A percentile compares a stretch with the other conserved stretches of the same genome.
phyloP scores from a whole-genome alignment of 2,329 filamentous ascomycete species.

The Rutstroemia sydowiana region DNA sequence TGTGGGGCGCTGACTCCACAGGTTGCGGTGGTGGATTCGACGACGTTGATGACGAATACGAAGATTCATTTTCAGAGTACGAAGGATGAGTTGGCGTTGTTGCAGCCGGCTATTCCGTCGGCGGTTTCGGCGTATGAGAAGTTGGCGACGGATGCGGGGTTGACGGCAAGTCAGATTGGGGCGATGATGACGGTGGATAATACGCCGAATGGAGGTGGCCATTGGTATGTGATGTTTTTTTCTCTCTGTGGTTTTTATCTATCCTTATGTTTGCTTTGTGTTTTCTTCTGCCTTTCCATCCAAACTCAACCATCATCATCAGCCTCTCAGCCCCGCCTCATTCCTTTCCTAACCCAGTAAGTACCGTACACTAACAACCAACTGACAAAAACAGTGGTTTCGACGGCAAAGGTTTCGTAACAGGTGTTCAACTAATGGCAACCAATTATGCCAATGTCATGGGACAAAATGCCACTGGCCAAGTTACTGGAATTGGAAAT shows the following conservation, averaged over 20 bases:
- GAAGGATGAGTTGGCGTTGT: constrained; percentile 39
- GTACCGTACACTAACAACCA: too few species aligned
- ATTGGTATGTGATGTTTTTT: constrained; percentile 32
- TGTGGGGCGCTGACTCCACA: constrained; percentile 49
- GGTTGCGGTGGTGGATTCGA: constrained; percentile 39
- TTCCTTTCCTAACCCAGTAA: too few species aligned
- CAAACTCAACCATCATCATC: too few species aligned
- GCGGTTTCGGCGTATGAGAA: constrained; percentile 45
- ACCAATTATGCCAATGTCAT: constrained; percentile 46
- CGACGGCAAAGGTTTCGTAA: constrained; percentile 45
- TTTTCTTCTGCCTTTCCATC: too few species aligned
- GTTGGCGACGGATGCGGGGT: constrained; percentile 36
- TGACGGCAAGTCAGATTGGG: constrained; percentile 39
- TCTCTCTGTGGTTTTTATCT: neutral
- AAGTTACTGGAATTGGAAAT: constrained; percentile 42
- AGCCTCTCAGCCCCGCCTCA: too few species aligned
- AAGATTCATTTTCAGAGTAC: constrained; percentile 52
- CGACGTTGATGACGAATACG: constrained; percentile 37
- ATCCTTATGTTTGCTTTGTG: too few species aligned
- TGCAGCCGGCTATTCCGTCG: constrained; percentile 42
- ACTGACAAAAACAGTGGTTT: constrained; percentile 41
- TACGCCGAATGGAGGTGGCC: constrained; percentile 46
- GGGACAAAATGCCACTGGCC: constrained; percentile 41
- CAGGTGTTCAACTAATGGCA: constrained; percentile 50
- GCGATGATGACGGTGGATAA: constrained; percentile 50